A percentile compares a stretch with the other conserved stretches of the same genome.
These are phyloP conservation scores for Erodium moschatum DNA, from an alignment of 441 rosid genomes.

Conservation along the genomic window DNA sequence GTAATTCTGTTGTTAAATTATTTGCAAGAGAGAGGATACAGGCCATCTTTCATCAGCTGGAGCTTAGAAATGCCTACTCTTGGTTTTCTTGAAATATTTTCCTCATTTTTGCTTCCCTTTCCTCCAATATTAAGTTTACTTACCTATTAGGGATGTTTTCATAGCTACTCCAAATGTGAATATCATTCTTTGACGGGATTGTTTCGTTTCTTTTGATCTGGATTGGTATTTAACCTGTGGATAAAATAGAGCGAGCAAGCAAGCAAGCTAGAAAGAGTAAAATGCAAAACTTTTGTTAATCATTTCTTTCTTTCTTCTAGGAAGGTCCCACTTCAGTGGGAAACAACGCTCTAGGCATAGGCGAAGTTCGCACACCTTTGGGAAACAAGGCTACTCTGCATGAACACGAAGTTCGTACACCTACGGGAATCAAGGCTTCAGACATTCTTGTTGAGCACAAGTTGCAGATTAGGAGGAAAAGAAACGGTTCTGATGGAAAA, in stretches of 20 bases:
- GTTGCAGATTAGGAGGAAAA: slow-evolving; percentile 58
- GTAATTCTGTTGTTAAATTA: background rate
- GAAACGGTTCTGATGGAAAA: slow-evolving; percentile 27
- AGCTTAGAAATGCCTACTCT: background rate
- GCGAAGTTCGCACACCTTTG: no score
- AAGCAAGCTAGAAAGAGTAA: no score
- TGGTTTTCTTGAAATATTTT: background rate
- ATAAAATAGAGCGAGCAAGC: no score
- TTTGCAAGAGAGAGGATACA: background rate
- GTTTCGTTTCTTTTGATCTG: no score
- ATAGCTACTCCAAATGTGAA: background rate
- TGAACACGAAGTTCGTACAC: slow-evolving; percentile 66
- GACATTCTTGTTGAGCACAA: slow-evolving; percentile 63
- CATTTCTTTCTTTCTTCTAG: slow-evolving; percentile 7
- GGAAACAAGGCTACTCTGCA: background rate
- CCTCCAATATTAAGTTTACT: background rate
- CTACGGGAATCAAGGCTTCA: slow-evolving; percentile 63
- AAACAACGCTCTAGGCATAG: no score
- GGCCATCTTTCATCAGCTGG: no score
- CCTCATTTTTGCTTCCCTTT: background rate
- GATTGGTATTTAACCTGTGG: no score
- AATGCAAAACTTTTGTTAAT: no score
- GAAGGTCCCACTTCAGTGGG: background rate
- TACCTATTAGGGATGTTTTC: no score
- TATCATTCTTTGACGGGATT: no score